Base-by-base conservation (phyloP, 129 eudicot species). In the Escallonia herrerae region DNA sequence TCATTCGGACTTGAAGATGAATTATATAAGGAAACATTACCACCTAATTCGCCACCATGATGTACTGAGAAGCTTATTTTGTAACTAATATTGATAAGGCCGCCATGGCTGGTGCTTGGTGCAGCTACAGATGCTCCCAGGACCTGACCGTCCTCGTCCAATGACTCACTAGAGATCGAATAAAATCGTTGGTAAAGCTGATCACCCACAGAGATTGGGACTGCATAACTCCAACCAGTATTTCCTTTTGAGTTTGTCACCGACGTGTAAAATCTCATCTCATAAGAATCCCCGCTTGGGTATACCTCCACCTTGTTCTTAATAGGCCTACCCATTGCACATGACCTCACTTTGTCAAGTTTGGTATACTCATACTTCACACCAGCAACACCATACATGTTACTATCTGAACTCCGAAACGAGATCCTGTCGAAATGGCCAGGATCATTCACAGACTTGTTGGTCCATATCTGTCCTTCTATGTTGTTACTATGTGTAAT, bases 401-500 rank as follows among this genome's bases (percentile, higher is more conserved):
- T 59, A 39, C 52, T 40, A 46, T 72, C 77, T 5, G 62, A 22
- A 74, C 76, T 87, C 56, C 46, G 76, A 64, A 87, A 43, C 42
- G 59, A 75, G 8, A 76, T 61, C 48, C 40, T 71, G 60, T 69
- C 65, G 64, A 82, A 84, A 65, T 70, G 81, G 2, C 87, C 87
- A 1, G 39, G 38, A 22, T 76, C 86, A 22, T 66, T 57, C 50
- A 43, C 71, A 44, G 56, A 45, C 67, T 84, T 80, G 51, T 74
- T 75, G 43, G 75, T 73, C 97, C 95, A 87, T 52, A 90, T 70
- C 50, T 73, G 77, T 50, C 97, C 97, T 50, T 69, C 75, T 6
- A 76, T 71, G 33, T 53, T 61, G 62, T 66, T 69, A 7, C 75
- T 76, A 15, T 64, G 69, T 61, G 56, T 74, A 58, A 89, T 82